These are phyloP conservation scores for Aureobasidium vineae DNA, from an alignment of 2,329 filamentous ascomycete genomes.

Conservation along the genomic window DNA sequence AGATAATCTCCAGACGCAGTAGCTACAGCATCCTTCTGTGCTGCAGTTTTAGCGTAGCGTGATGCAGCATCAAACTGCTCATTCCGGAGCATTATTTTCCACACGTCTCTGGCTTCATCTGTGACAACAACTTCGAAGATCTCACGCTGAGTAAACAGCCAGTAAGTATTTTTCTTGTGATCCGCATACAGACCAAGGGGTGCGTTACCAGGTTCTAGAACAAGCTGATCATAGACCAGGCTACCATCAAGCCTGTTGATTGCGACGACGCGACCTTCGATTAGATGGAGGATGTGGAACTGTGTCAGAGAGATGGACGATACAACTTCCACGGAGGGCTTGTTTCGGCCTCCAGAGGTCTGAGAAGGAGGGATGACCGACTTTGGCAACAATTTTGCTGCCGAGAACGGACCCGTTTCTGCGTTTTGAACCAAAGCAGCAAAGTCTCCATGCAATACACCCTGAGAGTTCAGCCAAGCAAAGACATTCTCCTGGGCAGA, in stretches of 20 bases:
- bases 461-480: slow-evolving; percentile 86
- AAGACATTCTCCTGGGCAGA: slow-evolving; percentile 64
- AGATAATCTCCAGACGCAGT: slow-evolving; percentile 89
- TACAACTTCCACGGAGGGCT: slow-evolving; percentile 67
- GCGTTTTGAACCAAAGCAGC: slow-evolving; percentile 52
- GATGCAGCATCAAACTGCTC: slow-evolving; percentile 88
- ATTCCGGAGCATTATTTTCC: slow-evolving; percentile 85
- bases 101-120: slow-evolving; percentile 88
- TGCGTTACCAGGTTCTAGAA: slow-evolving; percentile 75
- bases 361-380: slow-evolving; percentile 70
- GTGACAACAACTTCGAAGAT: slow-evolving; percentile 92
- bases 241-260: slow-evolving; percentile 84
- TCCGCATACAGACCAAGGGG: slow-evolving; percentile 85
- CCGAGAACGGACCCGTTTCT: slow-evolving; percentile 64
- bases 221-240: slow-evolving; percentile 81
- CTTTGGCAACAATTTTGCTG: slow-evolving; percentile 73
- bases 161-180: slow-evolving; percentile 93
- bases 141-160: slow-evolving; percentile 87
- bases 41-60: slow-evolving; percentile 73
- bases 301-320: slow-evolving; percentile 82
- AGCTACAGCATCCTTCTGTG: slow-evolving; percentile 87
- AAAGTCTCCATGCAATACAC: slow-evolving; percentile 83
- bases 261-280: slow-evolving; percentile 79
- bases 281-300: slow-evolving; percentile 84
- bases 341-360: slow-evolving; percentile 62